Evolutionary conservation across 106 monocot genomes (phyloP), one percentile per base, ranked within the genome.

Genomic region (Dioscorea alata): DNA sequence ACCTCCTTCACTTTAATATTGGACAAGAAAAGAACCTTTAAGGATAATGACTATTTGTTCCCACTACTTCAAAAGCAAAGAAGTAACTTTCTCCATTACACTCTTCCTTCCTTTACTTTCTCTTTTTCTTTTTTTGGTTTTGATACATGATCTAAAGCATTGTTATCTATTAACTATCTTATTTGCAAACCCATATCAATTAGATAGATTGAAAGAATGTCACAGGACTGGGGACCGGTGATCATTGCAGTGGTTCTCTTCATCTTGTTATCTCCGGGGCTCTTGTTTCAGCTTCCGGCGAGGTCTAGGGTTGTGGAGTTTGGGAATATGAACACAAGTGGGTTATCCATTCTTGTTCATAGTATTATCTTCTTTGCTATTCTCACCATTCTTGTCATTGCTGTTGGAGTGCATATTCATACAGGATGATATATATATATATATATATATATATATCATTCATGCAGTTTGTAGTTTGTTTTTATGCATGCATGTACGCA

Each of bases 221-320:
- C 75, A 1, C 54, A 68, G 2, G 81, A 81, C 24, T 81, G 76
- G 81, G 81, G 76, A 31, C 81, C 81, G 17, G 81, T 81, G 67
- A 57, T 76, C 20, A 66, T 72, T 17, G 81, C 75, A 0, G 71
- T 72, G 67, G 60, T 76, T 8, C 65, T 81, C 17, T 81, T 81
- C 76, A 71, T 81, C 33, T 63, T 81, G 17, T 52, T 81, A 12
- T 76, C 81, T 16, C 81, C 76, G 5, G 75, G 81, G 15, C 71
- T 81, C 25, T 35, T 81, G 48, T 81, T 81, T 31, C 76, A 81
- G 71, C 42, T 81, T 19, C 76, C 81, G 24, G 60, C 72, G 31
- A 71, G 71, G 59, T 58, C 61, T n/a, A 65, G 71, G 13, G 28
- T 76, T 20, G 58, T 81, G 19, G 81, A 81, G 72, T 81, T 81